These are phyloP conservation scores for Wickerhamomyces chaumierensis DNA, from an alignment of 805 yeast species.

Conservation along the genomic window DNA sequence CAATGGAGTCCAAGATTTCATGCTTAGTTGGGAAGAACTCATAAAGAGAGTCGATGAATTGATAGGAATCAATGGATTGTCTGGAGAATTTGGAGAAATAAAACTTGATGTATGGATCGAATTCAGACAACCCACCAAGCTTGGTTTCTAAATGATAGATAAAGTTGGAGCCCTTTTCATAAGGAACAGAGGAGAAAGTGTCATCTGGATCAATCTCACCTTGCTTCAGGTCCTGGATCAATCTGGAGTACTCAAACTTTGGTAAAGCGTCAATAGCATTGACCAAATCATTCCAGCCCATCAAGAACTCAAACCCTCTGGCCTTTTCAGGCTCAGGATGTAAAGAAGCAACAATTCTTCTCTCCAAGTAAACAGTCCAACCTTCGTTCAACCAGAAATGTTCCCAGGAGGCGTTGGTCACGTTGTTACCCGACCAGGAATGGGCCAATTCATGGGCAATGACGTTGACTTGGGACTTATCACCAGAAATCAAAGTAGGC, in stretches of 20 bases:
- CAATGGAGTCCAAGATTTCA: constrained; percentile 51
- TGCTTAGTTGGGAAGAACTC: constrained; percentile 43
- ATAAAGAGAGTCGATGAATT: constrained; percentile 66
- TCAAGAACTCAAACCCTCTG: constrained; percentile 73
- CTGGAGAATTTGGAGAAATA: constrained; percentile 64
- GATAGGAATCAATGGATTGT: constrained; percentile 68
- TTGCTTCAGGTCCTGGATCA: constrained; percentile 63
- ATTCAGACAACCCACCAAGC: constrained; percentile 52
- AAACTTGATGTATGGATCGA: constrained; percentile 71
- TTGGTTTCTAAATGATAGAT: constrained; percentile 61
- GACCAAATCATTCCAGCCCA: constrained; percentile 80
- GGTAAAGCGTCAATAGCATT: constrained; percentile 60
- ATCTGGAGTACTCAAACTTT: constrained; percentile 39
- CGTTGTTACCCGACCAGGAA: constrained; percentile 87
- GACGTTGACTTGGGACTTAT: constrained; percentile 77
- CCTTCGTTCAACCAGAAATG: constrained; percentile 95
- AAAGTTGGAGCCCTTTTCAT: constrained; percentile 81
- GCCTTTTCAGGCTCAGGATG: constrained; percentile 53
- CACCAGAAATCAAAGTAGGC: constrained; percentile 78
- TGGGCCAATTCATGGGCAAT: constrained; percentile 91
- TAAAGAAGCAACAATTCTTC: constrained; percentile 45
- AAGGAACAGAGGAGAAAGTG: constrained; percentile 78
- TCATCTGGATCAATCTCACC: constrained; percentile 73
- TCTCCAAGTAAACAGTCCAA: constrained; percentile 88
- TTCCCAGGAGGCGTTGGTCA: constrained; percentile 85